Evolutionary conservation across 2,329 filamentous ascomycete species (phyloP), one percentile per base, ranked within the genome.

Genomic region (Corinectria fuckeliana): DNA sequence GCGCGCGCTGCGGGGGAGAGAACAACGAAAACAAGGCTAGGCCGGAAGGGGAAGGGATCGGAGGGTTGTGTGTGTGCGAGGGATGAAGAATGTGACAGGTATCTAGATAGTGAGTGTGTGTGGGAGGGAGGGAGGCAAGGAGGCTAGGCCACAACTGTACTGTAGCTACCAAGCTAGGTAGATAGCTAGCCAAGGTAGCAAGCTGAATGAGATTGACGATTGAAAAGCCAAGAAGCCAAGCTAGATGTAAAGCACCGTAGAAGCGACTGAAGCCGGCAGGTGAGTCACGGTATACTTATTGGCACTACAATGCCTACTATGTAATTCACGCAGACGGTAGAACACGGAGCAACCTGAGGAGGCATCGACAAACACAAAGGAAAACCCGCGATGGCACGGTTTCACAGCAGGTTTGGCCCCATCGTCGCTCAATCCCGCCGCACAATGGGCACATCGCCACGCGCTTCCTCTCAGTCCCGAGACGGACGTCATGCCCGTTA

Each of bases 361-460:
- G 8, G 14, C 32, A 36, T 30, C 14, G 10, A 16, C 18, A 28
- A 25, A 21, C 18, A 48, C 41, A 4, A 28, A 45, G n/a, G n/a
- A 57, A 8, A 36, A 18, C 32, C 32, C 32, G 32, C 18, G 28
- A 48, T 61, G 61, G 18, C 41, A 61, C 26, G 61, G 55, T 45
- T n/a, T 49, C 47, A 51, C 47, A 34, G 26, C 28, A 25, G 28
- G 36, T 23, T 52, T 56, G 55, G 61, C 36, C 34, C 23, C 51
- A 57, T 57, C 18, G 47, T 58, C 53, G 61, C 58, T 52, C 58
- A 63, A 59, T 58, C 56, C 61, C 61, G 28, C 28, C 52, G 54
- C 41, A 62, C 58, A 56, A 64, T 65, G 58, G 61, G 63, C 63
- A 53, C 55, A 65, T 54, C n/a, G n/a, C n/a, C n/a, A n/a, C n/a